These are phyloP conservation scores for Beta corolliflora DNA, from an alignment of 179 eudicot genomes.

Conservation along the genomic window DNA sequence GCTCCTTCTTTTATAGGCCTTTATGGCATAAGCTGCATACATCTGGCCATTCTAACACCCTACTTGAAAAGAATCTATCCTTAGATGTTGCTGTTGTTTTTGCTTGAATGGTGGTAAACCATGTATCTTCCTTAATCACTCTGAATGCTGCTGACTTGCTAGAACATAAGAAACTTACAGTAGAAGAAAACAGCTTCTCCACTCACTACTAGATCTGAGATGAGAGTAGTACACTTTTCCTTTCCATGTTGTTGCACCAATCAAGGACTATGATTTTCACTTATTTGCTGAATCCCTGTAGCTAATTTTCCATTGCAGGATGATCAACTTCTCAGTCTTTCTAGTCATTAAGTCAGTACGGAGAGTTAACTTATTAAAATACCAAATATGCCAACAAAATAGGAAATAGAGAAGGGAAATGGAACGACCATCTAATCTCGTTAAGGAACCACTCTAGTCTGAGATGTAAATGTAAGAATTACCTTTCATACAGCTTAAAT, in stretches of 20 bases:
- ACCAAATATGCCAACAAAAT: background rate
- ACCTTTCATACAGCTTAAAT: conserved; percentile 47
- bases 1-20: no score
- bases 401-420: no score
- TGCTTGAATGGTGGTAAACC: no score
- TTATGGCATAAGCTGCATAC: no score
- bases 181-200: background rate
- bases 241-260: background rate
- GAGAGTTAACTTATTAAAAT: background rate
- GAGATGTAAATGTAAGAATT: background rate
- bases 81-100: no score
- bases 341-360: background rate
- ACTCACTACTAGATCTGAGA: background rate
- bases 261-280: background rate
- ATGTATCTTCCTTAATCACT: background rate
- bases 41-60: no score
- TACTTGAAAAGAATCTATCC: no score
- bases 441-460: background rate
- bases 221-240: background rate
- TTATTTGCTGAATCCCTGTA: background rate
- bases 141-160: background rate
- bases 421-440: background rate
- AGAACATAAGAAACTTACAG: background rate
- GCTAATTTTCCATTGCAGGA: background rate
- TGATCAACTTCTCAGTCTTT: background rate